Percentiles rank a stretch among this genome's conserved stretches.
Conservation (phyloP, 805 yeast genomes). For the Suhomyces vadensis region DNA sequence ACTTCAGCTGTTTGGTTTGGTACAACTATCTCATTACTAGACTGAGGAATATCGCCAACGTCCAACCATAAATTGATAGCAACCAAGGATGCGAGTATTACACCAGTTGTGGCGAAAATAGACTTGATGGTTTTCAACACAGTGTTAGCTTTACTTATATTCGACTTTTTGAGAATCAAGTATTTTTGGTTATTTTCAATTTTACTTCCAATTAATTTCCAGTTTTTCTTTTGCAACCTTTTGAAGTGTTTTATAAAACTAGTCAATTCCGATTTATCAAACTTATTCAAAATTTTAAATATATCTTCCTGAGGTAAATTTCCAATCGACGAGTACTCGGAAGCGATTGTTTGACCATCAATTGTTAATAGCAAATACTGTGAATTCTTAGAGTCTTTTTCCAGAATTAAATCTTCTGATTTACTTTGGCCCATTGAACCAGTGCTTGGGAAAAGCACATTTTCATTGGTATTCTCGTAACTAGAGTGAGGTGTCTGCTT, state of each 20-base stretch:
- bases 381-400: neutral
- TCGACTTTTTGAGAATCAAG: slow-evolving; percentile 11
- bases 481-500: slow-evolving; percentile 22
- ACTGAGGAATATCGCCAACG: slow-evolving; percentile 5
- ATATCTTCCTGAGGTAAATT: slow-evolving; percentile 41
- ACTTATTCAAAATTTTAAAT: slow-evolving; percentile 38
- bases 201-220: slow-evolving; percentile 59
- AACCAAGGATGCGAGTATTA: slow-evolving; percentile 20
- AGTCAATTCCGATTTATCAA: slow-evolving; percentile 37
- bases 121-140: slow-evolving; percentile 19
- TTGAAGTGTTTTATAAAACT: slow-evolving; percentile 36
- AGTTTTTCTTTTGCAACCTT: slow-evolving; percentile 45
- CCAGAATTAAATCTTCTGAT: neutral
- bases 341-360: slow-evolving; percentile 35
- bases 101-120: slow-evolving; percentile 29
- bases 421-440: neutral
- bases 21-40: neutral
- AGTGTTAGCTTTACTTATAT: neutral
- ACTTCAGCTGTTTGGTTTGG: too few relatives aligned
- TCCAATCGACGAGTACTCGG: slow-evolving; percentile 43
- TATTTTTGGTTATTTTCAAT: slow-evolving; percentile 13
- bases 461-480: neutral
- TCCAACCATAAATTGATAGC: slow-evolving; percentile 28
- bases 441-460: slow-evolving; percentile 1
- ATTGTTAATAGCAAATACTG: slow-evolving; percentile 32